These are phyloP conservation scores for Candida lessepsii DNA, from an alignment of 805 yeast genomes.

Conservation along the genomic window DNA sequence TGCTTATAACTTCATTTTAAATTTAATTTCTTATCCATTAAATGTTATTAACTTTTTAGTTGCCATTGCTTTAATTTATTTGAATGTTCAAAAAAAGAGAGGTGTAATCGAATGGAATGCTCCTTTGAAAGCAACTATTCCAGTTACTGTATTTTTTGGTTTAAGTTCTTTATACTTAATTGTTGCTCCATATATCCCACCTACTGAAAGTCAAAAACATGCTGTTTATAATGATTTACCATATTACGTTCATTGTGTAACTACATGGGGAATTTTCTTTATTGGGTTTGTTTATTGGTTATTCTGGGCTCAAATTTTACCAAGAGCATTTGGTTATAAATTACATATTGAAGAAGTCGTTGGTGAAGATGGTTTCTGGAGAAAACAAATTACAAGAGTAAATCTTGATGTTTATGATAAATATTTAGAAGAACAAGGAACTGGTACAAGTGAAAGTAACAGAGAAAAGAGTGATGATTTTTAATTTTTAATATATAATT, in stretches of 20 bases:
- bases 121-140: constrained; percentile 62
- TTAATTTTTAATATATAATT: no score
- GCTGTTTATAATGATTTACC: constrained; percentile 69
- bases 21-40: constrained; percentile 78
- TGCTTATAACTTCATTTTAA: constrained; percentile 78
- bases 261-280: constrained; percentile 74
- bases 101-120: constrained; percentile 66
- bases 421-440: constrained; percentile 3
- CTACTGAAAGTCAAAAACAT: constrained; percentile 50
- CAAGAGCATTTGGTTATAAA: constrained; percentile 51
- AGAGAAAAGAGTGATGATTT: background rate
- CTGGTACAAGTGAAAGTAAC: background rate
- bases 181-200: constrained; percentile 79
- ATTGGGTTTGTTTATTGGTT: constrained; percentile 68
- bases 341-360: constrained; percentile 52
- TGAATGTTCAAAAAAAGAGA: constrained; percentile 50
- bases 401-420: constrained; percentile 3
- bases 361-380: constrained; percentile 73
- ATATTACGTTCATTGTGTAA: constrained; percentile 77
- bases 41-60: constrained; percentile 70
- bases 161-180: constrained; percentile 66
- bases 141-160: constrained; percentile 63
- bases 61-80: constrained; percentile 58
- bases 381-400: constrained; percentile 43
- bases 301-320: constrained; percentile 59